Evolutionary conservation across 495 filamentous ascomycete genomes (phyloP), one percentile per base, ranked within the genome.

Genomic region (Podospora appendiculata): DNA sequence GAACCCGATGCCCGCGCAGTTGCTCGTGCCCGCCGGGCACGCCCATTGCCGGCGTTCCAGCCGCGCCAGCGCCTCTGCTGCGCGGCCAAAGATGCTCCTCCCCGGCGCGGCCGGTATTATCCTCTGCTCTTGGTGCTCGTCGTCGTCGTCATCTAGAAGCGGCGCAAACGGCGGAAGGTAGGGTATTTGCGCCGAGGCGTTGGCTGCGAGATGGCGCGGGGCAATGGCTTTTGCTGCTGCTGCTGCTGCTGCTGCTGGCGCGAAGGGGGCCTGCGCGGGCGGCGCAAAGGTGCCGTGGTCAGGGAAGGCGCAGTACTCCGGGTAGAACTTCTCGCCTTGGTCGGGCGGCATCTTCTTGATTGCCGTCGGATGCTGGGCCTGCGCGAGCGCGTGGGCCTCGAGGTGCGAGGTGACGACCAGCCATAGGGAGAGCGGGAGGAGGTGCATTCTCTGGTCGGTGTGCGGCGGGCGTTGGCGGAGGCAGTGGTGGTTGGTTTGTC

Each of bases 251-350:
- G 12, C 33, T 8, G 40, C 49, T 39, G 48, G 25, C 16, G 32
- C 16, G 32, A 16, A 8, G 41, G 49, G 5, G 48, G 57, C 55
- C 49, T 54, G n/a, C 8, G 60, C 57, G 48, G 57, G 54, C 49
- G 53, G n/a, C 8, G 60, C 57, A 53, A 54, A 54, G 47, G 16
- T 16, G 8, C 25, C 12, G 33, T 46, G 19, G n/a, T 60, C 61
- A 0, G 64, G 56, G 49, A 77, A 80, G 50, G 73, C 73, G 66
- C 63, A 81, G 65, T 84, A 81, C 16, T 81, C 71, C 42, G 78
- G 72, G 58, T 84, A 84, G 70, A 96, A 92, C 72, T 92, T 97
- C 65, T 94, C 88, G 36, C 86, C 84, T 53, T 87, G 81, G 63
- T 95, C 88, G 5, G 64, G 70, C 45, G 79, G 83, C 89, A 95